phyloP scores from a whole-genome alignment of 208 protist species.

The Wallacemonas sp. region DNA sequence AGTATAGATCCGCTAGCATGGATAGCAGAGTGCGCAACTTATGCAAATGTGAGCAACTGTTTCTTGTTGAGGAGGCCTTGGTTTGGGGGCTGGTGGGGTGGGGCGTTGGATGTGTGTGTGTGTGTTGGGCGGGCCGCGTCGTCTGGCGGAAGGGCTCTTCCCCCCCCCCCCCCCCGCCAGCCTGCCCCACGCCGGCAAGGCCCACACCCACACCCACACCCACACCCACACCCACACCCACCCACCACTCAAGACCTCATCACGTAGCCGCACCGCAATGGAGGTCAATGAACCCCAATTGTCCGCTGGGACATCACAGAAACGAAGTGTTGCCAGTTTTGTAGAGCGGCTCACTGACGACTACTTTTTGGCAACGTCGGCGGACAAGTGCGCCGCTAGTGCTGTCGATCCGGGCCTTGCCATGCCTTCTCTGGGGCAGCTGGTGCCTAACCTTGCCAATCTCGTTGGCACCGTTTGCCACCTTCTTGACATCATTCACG shows the following conservation, averaged over 20 bases:
- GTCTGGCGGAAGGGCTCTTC: neutral
- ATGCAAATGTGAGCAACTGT: neutral
- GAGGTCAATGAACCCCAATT: neutral
- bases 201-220: too few species aligned
- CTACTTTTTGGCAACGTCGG: slow-evolving; percentile 13
- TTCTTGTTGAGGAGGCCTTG: neutral
- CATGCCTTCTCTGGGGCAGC: neutral
- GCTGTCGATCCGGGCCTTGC: neutral
- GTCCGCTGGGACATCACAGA: neutral
- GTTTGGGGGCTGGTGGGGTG: neutral
- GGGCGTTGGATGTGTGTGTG: neutral
- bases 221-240: too few species aligned
- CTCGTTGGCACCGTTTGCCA: slow-evolving; percentile 17
- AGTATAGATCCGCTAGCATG: slow-evolving; percentile 11
- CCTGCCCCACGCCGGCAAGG: too few species aligned
- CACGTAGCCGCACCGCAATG: neutral
- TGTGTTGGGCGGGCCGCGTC: neutral
- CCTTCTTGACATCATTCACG: slow-evolving; percentile 21
- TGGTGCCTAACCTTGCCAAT: neutral
- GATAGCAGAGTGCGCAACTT: neutral
- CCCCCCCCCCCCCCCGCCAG: neutral
- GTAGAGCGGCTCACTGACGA: slow-evolving; percentile 15
- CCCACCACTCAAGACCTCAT: neutral
- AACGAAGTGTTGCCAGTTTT: slow-evolving; percentile 12
- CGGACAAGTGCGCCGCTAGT: neutral